Percentiles rank a stretch among this genome's conserved stretches.
These are phyloP conservation scores for Xylariaceae sp. DNA, from an alignment of 2,329 filamentous ascomycete genomes.

Conservation along the genomic window DNA sequence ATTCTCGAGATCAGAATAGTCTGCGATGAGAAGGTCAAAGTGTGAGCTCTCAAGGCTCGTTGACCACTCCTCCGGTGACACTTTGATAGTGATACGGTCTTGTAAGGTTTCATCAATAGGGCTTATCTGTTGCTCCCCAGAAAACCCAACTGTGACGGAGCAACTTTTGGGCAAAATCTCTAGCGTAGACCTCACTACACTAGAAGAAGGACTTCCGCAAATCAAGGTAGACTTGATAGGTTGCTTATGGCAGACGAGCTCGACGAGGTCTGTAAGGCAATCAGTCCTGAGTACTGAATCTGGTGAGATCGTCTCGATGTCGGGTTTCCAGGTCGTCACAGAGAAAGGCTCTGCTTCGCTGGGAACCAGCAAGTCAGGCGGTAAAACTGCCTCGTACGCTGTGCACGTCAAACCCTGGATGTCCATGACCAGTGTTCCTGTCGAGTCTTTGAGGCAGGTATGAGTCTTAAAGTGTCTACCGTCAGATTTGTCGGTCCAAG, in stretches of 20 bases:
- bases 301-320: not conserved
- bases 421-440: conserved; percentile 30
- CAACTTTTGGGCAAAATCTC: conserved; percentile 9
- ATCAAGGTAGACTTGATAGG: conserved; percentile 16
- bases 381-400: conserved; percentile 37
- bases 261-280: conserved; percentile 9
- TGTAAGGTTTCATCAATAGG: conserved; percentile 10
- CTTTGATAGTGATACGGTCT: conserved; percentile 14
- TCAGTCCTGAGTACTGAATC: not conserved
- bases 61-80: conserved; percentile 14
- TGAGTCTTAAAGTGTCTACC: conserved; percentile 31
- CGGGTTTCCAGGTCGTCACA: conserved; percentile 25
- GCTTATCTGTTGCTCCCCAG: conserved; percentile 2
- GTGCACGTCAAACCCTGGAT: conserved; percentile 32
- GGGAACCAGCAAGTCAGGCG: conserved; percentile 7
- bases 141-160: conserved; percentile 17
- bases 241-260: conserved; percentile 23
- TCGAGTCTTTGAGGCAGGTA: conserved; percentile 21
- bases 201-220: conserved; percentile 9
- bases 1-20: conserved; percentile 11
- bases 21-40: conserved; percentile 20
- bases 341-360: conserved; percentile 27
- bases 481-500: conserved; percentile 26
- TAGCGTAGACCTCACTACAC: not conserved
- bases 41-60: conserved; percentile 2